Evolutionary conservation across 2,329 filamentous ascomycete genomes (phyloP).

Genomic region (Arthrobotrys megalospora): DNA sequence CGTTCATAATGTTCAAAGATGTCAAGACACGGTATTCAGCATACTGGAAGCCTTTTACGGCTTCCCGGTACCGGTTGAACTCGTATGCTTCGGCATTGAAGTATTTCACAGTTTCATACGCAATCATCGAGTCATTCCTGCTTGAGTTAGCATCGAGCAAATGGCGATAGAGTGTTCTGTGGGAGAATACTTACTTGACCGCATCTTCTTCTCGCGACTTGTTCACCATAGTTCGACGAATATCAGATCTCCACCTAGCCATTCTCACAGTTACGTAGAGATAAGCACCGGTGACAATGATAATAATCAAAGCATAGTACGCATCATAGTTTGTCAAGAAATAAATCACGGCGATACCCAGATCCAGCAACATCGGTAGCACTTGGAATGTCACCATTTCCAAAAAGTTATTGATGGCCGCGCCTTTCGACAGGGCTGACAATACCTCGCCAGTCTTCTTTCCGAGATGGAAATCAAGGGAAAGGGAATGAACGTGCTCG

Average conservation of each 20-base stretch:
- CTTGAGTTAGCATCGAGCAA: not conserved
- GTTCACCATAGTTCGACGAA: conserved; percentile 93
- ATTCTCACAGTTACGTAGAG: conserved; percentile 96
- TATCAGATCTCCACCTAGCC: conserved; percentile 91
- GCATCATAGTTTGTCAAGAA: conserved; percentile 85
- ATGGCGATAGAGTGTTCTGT: conserved; percentile 10
- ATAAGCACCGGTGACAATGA: conserved; percentile 94
- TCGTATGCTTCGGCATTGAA: conserved; percentile 89
- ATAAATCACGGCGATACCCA: conserved; percentile 86
- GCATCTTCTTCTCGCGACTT: conserved; percentile 95
- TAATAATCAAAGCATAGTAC: conserved; percentile 90
- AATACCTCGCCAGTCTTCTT: conserved; percentile 97
- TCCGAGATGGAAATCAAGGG: conserved; percentile 94
- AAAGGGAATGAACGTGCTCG: conserved; percentile 95
- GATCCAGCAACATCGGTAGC: conserved; percentile 91
- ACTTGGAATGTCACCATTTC: conserved; percentile 98
- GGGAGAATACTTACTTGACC: conserved; percentile 77
- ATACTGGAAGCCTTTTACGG: conserved; percentile 79
- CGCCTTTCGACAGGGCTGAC: conserved; percentile 95
- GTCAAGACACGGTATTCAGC: conserved; percentile 83
- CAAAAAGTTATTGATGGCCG: conserved; percentile 94
- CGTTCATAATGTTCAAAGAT: conserved; percentile 84
- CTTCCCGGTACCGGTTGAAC: conserved; percentile 79
- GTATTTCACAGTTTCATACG: conserved; percentile 96
- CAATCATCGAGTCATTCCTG: conserved; percentile 92